Base-by-base conservation (phyloP, 2,329 filamentous ascomycete species). In the Fonsecaea multimorphosa region DNA sequence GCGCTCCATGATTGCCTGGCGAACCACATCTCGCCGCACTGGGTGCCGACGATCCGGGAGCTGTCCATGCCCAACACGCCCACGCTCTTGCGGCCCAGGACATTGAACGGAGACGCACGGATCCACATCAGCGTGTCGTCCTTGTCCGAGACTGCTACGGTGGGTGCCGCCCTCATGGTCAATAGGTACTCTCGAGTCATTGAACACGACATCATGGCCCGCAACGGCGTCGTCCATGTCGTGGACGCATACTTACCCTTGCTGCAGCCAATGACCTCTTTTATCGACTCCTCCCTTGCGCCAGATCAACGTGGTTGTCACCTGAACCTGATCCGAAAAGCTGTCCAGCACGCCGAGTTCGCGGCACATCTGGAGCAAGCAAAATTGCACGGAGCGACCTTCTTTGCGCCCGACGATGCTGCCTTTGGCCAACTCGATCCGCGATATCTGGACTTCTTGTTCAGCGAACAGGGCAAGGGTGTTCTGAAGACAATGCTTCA, bases 191-290 rank as follows among this genome's bases (percentile, higher is more conserved):
- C 52, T 11, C 52, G 52, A 27, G 9, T 55, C 7, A n/a, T 55
- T n/a, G 22, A 55, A n/a, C 52, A 55, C n/a, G 52, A 55, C 52
- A 55, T 55, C n/a, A 55, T 55, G 52, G 52, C 52, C 8, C 29
- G 9, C n/a, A 55, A 55, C 29, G 52, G 52, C 9, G 24, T 55
- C 24, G 19, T 55, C 6, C 52, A 55, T 32, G n/a, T 55, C 8
- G 52, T 55, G 3, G 52, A 55, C 52, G 22, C 52, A n/a, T 55
- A 55, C 29, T 32, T 55, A 1, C 52, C 52, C 6, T 12, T 24
- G 24, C 52, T 55, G 0, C 11, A 14, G 52, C 29, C 52, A 12
- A 55, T 55, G 24, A n/a, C 27, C 14, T 11, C 29, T 6, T 55
- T 55, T 4, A 29, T 55, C 29, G 24, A 55, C 11, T 55, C 29